These are phyloP conservation scores for Solanum corneliomulleri DNA, from an alignment of 257 asterid species.

Conservation along the genomic window DNA sequence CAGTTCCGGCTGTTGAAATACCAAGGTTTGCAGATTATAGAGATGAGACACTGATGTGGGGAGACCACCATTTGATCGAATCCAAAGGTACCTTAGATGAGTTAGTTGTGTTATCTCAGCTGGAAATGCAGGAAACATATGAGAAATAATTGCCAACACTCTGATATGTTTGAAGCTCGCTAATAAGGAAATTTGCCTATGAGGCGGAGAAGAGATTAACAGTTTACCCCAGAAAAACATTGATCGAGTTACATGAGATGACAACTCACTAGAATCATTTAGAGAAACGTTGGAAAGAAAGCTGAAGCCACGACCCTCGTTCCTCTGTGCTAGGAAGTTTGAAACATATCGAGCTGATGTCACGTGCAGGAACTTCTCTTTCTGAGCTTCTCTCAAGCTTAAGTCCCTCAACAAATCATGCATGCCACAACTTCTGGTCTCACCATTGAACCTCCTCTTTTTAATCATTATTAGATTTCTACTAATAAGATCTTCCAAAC, in stretches of 20 bases:
- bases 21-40: slow-evolving; percentile 16
- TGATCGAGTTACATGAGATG: not conserved
- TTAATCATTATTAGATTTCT: not conserved
- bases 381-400: not conserved
- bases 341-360: not conserved
- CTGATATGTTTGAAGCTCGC: slow-evolving; percentile 16
- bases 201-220: not conserved
- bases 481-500: slow-evolving; percentile 1
- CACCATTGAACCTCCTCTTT: not conserved
- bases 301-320: not conserved
- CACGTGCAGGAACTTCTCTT: not conserved
- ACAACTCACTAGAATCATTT: not conserved
- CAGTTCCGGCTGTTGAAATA: slow-evolving; percentile 2
- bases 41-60: slow-evolving; percentile 17
- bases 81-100: slow-evolving; percentile 19
- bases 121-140: slow-evolving; percentile 10
- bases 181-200: not conserved
- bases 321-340: not conserved
- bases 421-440: not conserved
- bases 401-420: not conserved
- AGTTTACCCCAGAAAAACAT: slow-evolving; percentile 8
- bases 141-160: slow-evolving; percentile 12
- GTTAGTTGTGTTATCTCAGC: slow-evolving; percentile 1
- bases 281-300: not conserved
- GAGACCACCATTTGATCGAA: slow-evolving; percentile 5